Evolutionary conservation across 176 grass and related monocot genomes (phyloP).

Genomic region (Elaeis guineensis): DNA sequence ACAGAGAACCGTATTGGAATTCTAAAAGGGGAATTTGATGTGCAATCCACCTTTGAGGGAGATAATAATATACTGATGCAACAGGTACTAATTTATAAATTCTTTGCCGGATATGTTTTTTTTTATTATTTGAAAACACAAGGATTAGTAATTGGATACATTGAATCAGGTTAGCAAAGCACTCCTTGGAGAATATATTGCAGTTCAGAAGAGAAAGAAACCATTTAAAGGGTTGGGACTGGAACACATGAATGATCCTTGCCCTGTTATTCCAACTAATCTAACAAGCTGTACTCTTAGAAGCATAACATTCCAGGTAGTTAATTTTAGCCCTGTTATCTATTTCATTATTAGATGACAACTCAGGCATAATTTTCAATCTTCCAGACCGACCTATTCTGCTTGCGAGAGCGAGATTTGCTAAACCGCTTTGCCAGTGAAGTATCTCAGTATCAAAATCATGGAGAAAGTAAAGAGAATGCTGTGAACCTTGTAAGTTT

Average conservation of each 20-base stretch:
- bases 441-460: slow-evolving; percentile 47
- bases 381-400: slow-evolving; percentile 68
- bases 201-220: slow-evolving; percentile 50
- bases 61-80: slow-evolving; percentile 96
- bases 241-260: slow-evolving; percentile 78
- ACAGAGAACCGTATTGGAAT: slow-evolving; percentile 85
- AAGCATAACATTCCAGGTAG: slow-evolving; percentile 78
- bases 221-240: slow-evolving; percentile 73
- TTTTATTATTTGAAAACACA: slow-evolving; percentile 4
- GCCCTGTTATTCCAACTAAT: slow-evolving; percentile 58
- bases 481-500: slow-evolving; percentile 69
- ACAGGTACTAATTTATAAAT: slow-evolving; percentile 48
- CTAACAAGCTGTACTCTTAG: slow-evolving; percentile 64
- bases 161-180: slow-evolving; percentile 89
- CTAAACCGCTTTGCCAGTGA: slow-evolving; percentile 51
- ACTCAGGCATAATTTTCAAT: too few relatives aligned
- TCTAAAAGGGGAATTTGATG: slow-evolving; percentile 97
- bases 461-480: slow-evolving; percentile 65
- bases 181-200: slow-evolving; percentile 68
- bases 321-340: background rate
- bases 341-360: too few relatives aligned
- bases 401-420: slow-evolving; percentile 84
- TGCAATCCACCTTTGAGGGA: slow-evolving; percentile 96
- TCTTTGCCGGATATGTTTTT: slow-evolving; percentile 1
- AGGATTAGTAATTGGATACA: slow-evolving; percentile 20